A percentile compares a stretch with the other conserved stretches of the same genome.
Evolutionary conservation across 2,329 filamentous ascomycete species (phyloP).

Genomic region (Trichothecium roseum): DNA sequence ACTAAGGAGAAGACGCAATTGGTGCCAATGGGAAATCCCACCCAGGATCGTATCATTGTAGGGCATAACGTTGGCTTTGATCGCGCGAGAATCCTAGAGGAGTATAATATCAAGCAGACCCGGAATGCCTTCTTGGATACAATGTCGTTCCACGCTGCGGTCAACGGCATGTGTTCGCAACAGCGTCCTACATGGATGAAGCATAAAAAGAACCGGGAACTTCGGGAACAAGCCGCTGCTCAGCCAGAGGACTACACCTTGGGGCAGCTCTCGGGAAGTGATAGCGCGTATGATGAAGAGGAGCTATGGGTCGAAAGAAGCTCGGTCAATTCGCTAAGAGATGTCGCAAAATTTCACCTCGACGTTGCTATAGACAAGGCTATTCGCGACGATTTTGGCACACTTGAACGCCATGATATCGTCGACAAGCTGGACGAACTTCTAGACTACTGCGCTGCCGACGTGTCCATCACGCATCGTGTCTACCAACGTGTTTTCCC

Average conservation of each 20-base stretch:
- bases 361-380: constrained; percentile 86
- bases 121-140: constrained; percentile 87
- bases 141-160: constrained; percentile 95
- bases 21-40: constrained; percentile 74
- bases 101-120: constrained; percentile 76
- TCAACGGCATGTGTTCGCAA: constrained; percentile 97
- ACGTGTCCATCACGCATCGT: constrained; percentile 84
- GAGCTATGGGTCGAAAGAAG: constrained; percentile 93
- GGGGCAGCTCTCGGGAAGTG: constrained; percentile 57
- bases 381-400: constrained; percentile 75
- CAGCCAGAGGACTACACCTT: constrained; percentile 64
- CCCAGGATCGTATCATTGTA: constrained; percentile 65
- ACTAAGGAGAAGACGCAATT: constrained; percentile 68
- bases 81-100: constrained; percentile 75
- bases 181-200: constrained; percentile 97
- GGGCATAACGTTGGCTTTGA: constrained; percentile 97
- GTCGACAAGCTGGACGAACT: constrained; percentile 66
- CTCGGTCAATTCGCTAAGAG: constrained; percentile 86
- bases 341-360: constrained; percentile 95
- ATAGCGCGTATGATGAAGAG: constrained; percentile 72
- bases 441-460: constrained; percentile 87
- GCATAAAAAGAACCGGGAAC: constrained; percentile 80
- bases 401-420: constrained; percentile 63
- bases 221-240: constrained; percentile 67
- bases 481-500: constrained; percentile 94